These are phyloP conservation scores for Hymenoscyphus scutula DNA, from an alignment of 2,329 filamentous ascomycete species.

Conservation along the genomic window DNA sequence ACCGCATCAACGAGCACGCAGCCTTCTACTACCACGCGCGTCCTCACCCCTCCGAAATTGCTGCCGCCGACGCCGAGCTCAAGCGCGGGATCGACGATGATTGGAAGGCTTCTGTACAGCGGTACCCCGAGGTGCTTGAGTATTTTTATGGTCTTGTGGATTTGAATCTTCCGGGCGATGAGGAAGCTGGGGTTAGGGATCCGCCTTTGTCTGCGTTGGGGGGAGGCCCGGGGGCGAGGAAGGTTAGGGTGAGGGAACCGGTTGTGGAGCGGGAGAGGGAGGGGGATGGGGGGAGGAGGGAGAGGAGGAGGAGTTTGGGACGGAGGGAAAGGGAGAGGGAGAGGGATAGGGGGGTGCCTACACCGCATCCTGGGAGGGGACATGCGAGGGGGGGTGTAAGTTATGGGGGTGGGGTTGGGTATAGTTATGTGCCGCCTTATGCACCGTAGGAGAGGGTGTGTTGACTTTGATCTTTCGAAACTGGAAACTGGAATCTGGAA, in stretches of 20 bases:
- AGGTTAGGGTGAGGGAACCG: constrained; percentile 30
- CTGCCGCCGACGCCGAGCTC: constrained; percentile 61
- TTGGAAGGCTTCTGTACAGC: constrained; percentile 71
- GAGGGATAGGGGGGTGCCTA: constrained; percentile 18
- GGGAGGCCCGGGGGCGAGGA: constrained; percentile 22
- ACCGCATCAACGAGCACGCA: constrained; percentile 53
- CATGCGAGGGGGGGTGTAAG: constrained; percentile 2
- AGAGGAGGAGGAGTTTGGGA: constrained; percentile 18
- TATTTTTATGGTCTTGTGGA: constrained; percentile 74
- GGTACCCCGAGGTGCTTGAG: constrained; percentile 78
- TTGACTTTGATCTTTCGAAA: background rate
- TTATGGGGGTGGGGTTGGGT: constrained; percentile 9
- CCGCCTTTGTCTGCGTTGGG: constrained; percentile 51
- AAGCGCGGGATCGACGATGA: constrained; percentile 76
- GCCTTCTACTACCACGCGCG: constrained; percentile 56
- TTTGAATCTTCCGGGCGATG: constrained; percentile 61
- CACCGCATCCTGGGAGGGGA: constrained; percentile 12
- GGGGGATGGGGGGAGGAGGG: constrained; percentile 18
- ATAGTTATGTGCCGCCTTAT: constrained; percentile 17
- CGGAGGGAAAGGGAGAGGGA: constrained; percentile 18
- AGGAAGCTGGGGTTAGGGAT: constrained; percentile 57
- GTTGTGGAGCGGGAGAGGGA: constrained; percentile 19
- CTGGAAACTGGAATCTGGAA: too few species aligned
- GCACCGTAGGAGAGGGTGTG: background rate
- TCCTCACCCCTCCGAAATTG: constrained; percentile 61